Base-by-base conservation (phyloP, 75 land plant species). In the Cunninghamia lanceolata region DNA sequence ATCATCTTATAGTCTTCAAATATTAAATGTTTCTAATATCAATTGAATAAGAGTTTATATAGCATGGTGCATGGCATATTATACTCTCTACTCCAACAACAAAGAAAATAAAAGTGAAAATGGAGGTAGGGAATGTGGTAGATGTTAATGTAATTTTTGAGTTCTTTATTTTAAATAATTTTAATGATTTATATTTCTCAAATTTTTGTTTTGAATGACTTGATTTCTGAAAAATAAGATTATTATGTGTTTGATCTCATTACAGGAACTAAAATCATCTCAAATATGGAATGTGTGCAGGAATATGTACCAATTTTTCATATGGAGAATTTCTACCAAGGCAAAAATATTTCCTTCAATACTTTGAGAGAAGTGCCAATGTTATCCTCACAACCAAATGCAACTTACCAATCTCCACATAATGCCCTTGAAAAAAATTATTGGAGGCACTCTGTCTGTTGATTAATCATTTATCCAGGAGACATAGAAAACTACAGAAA, bases 11-110 rank as follows among this genome's bases (percentile, higher is more conserved):
- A n/a, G n/a, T n/a, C n/a, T n/a, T n/a, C n/a, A n/a, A n/a, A n/a
- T n/a, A n/a, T n/a, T n/a, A n/a, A n/a, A n/a, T n/a, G n/a, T n/a
- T n/a, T n/a, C n/a, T n/a, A n/a, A n/a, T n/a, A n/a, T n/a, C n/a
- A n/a, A n/a, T 93, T 28, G 90, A 92, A 46, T 94, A 96, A 87
- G 98, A 97, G 14, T 95, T 96, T 87, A 95, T 96, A 63, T 94
- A 90, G 84, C 91, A 94, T 34, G 74, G 89, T 71, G 93, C 94
- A 84, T 83, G 97, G 40, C 59, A 93, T 43, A 96, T 96, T 66
- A 89, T 96, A 59, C 46, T 96, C 21, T 93, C 97, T 42, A 97
- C 97, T 77, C 90, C 94, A 28, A 94, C 93, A 28, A 91, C 95
- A 32, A 89, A 88, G 82, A 94, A 96, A 83, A 86, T 95, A 16